Conservation (phyloP, 2,329 filamentous ascomycete genomes). For the Colletotrichum kahawae region DNA sequence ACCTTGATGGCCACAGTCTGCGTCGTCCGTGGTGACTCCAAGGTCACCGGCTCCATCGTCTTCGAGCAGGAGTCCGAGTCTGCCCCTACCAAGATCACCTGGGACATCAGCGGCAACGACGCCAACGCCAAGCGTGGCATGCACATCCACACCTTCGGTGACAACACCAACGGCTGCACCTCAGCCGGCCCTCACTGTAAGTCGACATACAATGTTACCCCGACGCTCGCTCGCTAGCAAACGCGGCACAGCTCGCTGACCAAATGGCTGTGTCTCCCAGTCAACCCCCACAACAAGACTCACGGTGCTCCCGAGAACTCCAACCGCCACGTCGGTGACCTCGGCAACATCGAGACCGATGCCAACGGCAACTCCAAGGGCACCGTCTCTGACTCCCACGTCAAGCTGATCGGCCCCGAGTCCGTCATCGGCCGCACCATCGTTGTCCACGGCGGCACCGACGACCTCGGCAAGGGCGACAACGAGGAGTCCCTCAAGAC, state of each 20-base stretch:
- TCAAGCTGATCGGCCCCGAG: constrained; percentile 96
- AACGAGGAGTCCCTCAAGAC: constrained; percentile 98
- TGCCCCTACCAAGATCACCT: constrained; percentile 83
- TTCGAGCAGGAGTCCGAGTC: constrained; percentile 92
- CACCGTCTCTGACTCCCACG: constrained; percentile 75
- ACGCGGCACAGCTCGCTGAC: not conserved
- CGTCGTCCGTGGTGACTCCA: constrained; percentile 97
- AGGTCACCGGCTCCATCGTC: constrained; percentile 89
- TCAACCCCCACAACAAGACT: constrained; percentile 93
- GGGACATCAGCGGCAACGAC: constrained; percentile 92
- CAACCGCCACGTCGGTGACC: constrained; percentile 92
- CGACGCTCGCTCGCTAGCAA: not conserved
- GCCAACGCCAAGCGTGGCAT: constrained; percentile 96
- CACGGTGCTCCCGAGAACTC: constrained; percentile 88
- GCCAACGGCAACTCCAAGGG: constrained; percentile 89
- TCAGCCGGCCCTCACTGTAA: constrained; percentile 96
- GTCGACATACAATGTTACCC: constrained; percentile 36
- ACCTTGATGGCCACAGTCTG: constrained; percentile 66
- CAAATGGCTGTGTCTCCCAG: constrained; percentile 48
- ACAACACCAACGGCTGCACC: constrained; percentile 99
- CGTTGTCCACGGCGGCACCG: constrained; percentile 92
- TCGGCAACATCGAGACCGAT: constrained; percentile 97
- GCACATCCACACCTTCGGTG: constrained; percentile 98
- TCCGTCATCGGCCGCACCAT: constrained; percentile 96
- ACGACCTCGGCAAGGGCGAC: constrained; percentile 92